phyloP scores from a whole-genome alignment of 192 early-diverging fungal species.

The Coemansia sp. region DNA sequence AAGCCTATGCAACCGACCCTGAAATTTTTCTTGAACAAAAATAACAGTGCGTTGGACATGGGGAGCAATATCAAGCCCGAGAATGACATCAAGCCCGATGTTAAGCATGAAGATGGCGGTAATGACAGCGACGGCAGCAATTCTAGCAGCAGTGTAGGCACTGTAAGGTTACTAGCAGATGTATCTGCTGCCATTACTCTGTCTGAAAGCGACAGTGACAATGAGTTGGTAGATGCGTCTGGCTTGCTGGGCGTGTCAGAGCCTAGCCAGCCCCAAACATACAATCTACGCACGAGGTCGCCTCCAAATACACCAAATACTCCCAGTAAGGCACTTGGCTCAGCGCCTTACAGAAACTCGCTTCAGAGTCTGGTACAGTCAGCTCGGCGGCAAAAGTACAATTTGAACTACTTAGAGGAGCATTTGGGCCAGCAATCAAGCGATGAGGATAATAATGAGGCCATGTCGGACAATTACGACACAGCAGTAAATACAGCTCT shows the following conservation, averaged over 20 bases:
- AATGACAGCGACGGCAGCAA: not conserved
- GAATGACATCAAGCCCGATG: not conserved
- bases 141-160: constrained; percentile 1
- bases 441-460: constrained; percentile 9
- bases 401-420: constrained; percentile 29
- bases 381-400: constrained; percentile 20
- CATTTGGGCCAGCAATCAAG: constrained; percentile 7
- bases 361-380: constrained; percentile 39
- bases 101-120: not conserved
- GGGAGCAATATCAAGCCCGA: constrained; percentile 1
- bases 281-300: constrained; percentile 1
- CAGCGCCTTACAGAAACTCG: constrained; percentile 28
- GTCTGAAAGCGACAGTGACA: constrained; percentile 29
- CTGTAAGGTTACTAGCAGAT: not conserved
- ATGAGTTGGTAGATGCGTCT: constrained; percentile 29
- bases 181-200: not conserved
- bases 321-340: not conserved
- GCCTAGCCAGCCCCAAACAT: not conserved
- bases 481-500: constrained; percentile 2
- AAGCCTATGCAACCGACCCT: constrained; percentile 3
- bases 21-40: constrained; percentile 4
- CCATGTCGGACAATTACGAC: too few species aligned
- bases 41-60: not conserved
- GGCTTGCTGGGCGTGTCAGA: constrained; percentile 13
- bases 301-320: not conserved